These are phyloP conservation scores for Chlorociboria aeruginascens DNA, from an alignment of 495 filamentous ascomycete genomes.

Conservation along the genomic window DNA sequence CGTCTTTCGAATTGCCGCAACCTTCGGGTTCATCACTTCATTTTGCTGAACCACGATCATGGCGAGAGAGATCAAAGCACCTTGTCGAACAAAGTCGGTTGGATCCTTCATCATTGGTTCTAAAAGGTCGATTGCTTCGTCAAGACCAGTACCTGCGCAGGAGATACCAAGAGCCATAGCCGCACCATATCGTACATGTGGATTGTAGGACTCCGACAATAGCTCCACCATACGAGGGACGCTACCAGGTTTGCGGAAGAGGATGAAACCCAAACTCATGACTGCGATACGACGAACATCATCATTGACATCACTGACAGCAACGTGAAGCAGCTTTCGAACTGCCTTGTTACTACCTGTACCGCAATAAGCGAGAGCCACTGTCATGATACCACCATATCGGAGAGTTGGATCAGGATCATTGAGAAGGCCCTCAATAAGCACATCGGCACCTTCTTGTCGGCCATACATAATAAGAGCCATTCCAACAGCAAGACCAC, in stretches of 20 bases:
- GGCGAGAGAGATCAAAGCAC: constrained; percentile 83
- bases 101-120: constrained; percentile 99
- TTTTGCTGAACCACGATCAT: constrained; percentile 99
- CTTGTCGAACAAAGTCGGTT: constrained; percentile 95
- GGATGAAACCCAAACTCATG: constrained; percentile 95
- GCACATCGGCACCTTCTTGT: constrained; percentile 86
- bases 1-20: constrained; percentile 67
- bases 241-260: constrained; percentile 94
- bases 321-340: constrained; percentile 89
- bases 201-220: constrained; percentile 95
- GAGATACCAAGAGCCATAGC: constrained; percentile 98
- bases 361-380: constrained; percentile 93
- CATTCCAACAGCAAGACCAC: constrained; percentile 91
- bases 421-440: constrained; percentile 84
- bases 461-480: constrained; percentile 96
- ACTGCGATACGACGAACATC: constrained; percentile 96
- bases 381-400: constrained; percentile 98
- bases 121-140: constrained; percentile 92
- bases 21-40: constrained; percentile 87
- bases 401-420: constrained; percentile 89
- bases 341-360: constrained; percentile 98
- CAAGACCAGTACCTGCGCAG: constrained; percentile 90
- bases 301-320: constrained; percentile 96
- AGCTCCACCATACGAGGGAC: constrained; percentile 99
- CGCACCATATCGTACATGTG: constrained; percentile 95